Base-by-base conservation (phyloP, 2,329 filamentous ascomycete genomes). In the Penicillium sp. region DNA sequence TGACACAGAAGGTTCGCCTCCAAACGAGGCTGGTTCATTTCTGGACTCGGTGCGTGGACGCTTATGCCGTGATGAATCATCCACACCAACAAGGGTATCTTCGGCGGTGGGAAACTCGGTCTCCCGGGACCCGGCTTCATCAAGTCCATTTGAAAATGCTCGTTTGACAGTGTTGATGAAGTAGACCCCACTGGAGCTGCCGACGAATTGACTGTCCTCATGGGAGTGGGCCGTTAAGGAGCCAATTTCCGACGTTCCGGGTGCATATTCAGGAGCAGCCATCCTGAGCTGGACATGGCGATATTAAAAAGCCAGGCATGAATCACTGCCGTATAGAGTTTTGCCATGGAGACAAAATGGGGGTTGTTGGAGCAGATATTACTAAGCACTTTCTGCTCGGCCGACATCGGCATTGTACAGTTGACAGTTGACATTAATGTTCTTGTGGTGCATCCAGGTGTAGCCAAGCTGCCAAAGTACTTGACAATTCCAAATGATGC, bases 101-200 rank as follows among this genome's bases (percentile, higher is more conserved):
- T 70, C 66, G 31, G 70, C 66, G 2, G 58, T 63, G 3, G 70
- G 70, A 11, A 73, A 72, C 2, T 61, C 62, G 12, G 56, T 57
- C 6, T 55, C 60, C 20, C 59, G 55, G 25, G 61, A 54, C 14
- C 37, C 54, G 4, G 57, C 55, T 8, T 59, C 48, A 43, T 67
- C 66, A 26, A 73, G 61, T 6, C 71, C 68, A 20, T 68, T 65
- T 6, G 76, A 75, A 63, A 82, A 82, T n/a, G 79, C 79, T 29
- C 76, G 74, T 41, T 77, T 77, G 53, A 82, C 81, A 1, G 80
- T 82, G 55, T 82, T 81, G 61, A 80, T 75, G 65, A 82, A 82
- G 66, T 78, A 82, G 43, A 82, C 77, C 3, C 81, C 80, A 40
- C 76, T 80, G 12, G 79, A 79, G 60, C 78, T 81, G 25, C 81